A percentile compares a stretch with the other conserved stretches of the same genome.
Conservation (phyloP, 2,329 filamentous ascomycete species). For the Pyrenochaeta sp. region DNA sequence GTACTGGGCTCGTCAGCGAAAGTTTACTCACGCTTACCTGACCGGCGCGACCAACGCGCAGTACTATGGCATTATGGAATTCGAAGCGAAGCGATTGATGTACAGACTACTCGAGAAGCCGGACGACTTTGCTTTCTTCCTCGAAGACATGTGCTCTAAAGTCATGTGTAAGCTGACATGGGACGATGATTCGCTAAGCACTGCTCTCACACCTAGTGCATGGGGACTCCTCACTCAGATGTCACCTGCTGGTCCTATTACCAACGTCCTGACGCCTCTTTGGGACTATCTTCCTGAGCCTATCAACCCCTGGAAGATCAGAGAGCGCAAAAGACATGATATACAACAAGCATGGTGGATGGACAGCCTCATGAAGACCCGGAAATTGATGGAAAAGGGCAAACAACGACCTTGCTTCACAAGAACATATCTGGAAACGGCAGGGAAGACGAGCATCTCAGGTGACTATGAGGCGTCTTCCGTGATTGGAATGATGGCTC, state of each 20-base stretch:
- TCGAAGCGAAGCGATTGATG: constrained; percentile 63
- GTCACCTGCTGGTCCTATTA: constrained; percentile 65
- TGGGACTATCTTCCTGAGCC: constrained; percentile 58
- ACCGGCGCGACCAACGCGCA: constrained; percentile 54
- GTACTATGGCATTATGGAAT: constrained; percentile 60
- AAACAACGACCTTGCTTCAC: constrained; percentile 44
- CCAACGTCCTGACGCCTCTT: constrained; percentile 63
- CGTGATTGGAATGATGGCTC: constrained; percentile 49
- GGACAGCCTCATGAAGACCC: constrained; percentile 52
- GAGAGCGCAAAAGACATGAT: constrained; percentile 61
- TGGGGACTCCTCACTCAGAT: constrained; percentile 66
- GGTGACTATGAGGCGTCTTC: constrained; percentile 50
- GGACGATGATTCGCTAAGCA: constrained; percentile 60
- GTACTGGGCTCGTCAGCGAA: constrained; percentile 63
- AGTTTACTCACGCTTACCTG: constrained; percentile 61
- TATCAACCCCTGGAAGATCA: constrained; percentile 63
- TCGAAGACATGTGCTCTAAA: constrained; percentile 67
- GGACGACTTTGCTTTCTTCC: constrained; percentile 58
- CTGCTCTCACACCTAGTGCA: constrained; percentile 59
- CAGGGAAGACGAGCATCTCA: constrained; percentile 50
- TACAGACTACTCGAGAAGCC: constrained; percentile 58
- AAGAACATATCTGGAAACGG: constrained; percentile 42
- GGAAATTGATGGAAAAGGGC: constrained; percentile 41
- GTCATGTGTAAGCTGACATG: constrained; percentile 63
- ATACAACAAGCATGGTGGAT: constrained; percentile 63